Evolutionary conservation across 1,139 yeast species (phyloP), one percentile per base, ranked within the genome.

Genomic region (Diutina siamensis): DNA sequence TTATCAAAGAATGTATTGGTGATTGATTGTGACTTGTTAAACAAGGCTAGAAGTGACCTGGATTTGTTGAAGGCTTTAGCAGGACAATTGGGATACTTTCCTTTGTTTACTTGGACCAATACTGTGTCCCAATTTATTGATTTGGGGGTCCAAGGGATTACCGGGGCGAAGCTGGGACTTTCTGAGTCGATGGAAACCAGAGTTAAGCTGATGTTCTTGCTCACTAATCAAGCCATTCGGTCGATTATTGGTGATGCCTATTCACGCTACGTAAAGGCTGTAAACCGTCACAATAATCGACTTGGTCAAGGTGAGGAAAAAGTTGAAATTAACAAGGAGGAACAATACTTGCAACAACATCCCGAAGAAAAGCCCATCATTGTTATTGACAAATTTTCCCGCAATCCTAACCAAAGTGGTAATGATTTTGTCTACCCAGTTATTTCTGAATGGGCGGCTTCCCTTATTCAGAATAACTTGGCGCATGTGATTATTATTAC

Each of bases 141-240:
- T 62, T 72, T 94, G 54, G 88, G 81, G 47, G 84, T 85, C 15
- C 95, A 87, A 59, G 92, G 97, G 47, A 60, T 92, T 42, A 88
- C 96, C 1, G 98, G 98, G 0, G 97, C 88, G 60, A 87, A 87
- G 57, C 83, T 96, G 1, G 97, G 97, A 0, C 69, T 92, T 47
- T 78, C 94, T 28, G 97, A 92, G 59, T 70, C 87, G 1, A 80
- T 80, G 49, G 97, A 92, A 52, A 68, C 84, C 0, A 97, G 88
- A 59, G 74, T 84, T 51, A 81, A 85, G 60, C 81, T 82, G 52
- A 89, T 92, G 79, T 72, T 92, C 44, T 74, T 78, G 45, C 75
- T 89, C 40, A 74, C 95, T 0, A 65, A 82, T 19, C 78, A 77
- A 54, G 89, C 95, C 0, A 70, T 92, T 25, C 72, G 89, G 52